Base-by-base conservation (phyloP, 805 yeast species). In the Ogataea siamensis region DNA sequence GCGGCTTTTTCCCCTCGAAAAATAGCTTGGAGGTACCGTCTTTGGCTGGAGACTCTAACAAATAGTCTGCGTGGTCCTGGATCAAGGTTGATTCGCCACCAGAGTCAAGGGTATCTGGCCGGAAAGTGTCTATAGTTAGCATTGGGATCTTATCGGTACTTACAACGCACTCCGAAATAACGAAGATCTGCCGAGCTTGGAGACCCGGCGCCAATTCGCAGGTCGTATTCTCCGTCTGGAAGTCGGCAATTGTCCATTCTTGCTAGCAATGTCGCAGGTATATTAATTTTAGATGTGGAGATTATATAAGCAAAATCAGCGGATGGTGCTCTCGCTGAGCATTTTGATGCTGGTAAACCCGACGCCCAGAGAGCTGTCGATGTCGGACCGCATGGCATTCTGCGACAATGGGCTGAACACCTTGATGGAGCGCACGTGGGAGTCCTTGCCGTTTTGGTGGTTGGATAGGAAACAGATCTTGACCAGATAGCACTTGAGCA, bases 401-500 rank as follows among this genome's bases (percentile, higher is more conserved):
- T 53, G 49, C 34, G 61, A 54, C 12, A 54, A 50, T 5, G 72
- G 72, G 7, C 76, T 64, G 59, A 78, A 66, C 51, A 86, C 58
- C 67, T 78, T 76, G 12, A 89, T 68, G 0, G 88, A 83, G 32
- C 99, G 63, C 8, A 93, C 67, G 58, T 88, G 98, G 1, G 96
- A 82, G 58, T 93, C 99, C 55, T 91, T 93, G 31, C 99, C 99
- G 55, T 87, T 88, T 55, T 89, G 97, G 52, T 87, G 96, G 52
- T 94, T 93, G 1, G 85, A 74, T 7, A 75, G 56, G 5, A 87
- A 69, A n/a, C 72, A 56, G 11, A 88, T 49, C 43, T 84, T 73
- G 9, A 87, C 62, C 45, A 80, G 64, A 50, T 79, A 83, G 36
- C 93, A 77, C 49, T 83, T 79, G 32, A 87, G 60, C 1, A 78